These are phyloP conservation scores for Lizonia empirigonia DNA, from an alignment of 2,329 filamentous ascomycete genomes.

Conservation along the genomic window DNA sequence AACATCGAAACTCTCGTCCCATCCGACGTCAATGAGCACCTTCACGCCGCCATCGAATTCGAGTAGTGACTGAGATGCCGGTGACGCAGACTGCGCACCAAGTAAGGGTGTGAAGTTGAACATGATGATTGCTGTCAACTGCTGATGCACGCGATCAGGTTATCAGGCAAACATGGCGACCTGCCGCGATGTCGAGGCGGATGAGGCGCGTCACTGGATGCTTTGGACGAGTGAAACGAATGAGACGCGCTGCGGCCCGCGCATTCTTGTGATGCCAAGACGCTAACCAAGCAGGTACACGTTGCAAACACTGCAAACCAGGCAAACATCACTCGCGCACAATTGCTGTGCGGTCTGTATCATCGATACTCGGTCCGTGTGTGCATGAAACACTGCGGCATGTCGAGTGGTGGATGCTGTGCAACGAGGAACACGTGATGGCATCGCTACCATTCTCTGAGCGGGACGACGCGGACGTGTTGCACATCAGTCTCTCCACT, in stretches of 20 bases:
- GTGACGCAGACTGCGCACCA: slow-evolving; percentile 84
- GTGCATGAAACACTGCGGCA: background rate
- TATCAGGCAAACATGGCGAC: slow-evolving; percentile 10
- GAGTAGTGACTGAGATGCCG: slow-evolving; percentile 90
- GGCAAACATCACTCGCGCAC: background rate
- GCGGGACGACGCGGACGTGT: slow-evolving; percentile 11
- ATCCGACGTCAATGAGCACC: slow-evolving; percentile 90
- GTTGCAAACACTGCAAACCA: slow-evolving; percentile 9
- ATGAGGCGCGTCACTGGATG: slow-evolving; percentile 1
- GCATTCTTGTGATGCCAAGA: slow-evolving; percentile 6
- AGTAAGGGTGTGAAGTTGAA: slow-evolving; percentile 94
- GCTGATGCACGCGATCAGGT: slow-evolving; percentile 3
- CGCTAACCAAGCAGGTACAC: background rate
- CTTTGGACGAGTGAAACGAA: background rate
- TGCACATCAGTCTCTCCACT: slow-evolving; percentile 4
- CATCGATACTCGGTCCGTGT: slow-evolving; percentile 1
- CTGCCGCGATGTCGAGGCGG: background rate
- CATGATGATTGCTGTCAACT: slow-evolving; percentile 60
- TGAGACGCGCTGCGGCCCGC: slow-evolving; percentile 1
- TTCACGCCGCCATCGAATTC: slow-evolving; percentile 98
- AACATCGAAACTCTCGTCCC: slow-evolving; percentile 89
- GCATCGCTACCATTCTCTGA: background rate
- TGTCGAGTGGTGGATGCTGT: slow-evolving; percentile 6
- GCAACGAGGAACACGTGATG: slow-evolving; percentile 6
- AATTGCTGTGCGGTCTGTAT: background rate